Evolutionary conservation across 345 rosid species (phyloP).

Genomic region (Limnanthes douglasii): DNA sequence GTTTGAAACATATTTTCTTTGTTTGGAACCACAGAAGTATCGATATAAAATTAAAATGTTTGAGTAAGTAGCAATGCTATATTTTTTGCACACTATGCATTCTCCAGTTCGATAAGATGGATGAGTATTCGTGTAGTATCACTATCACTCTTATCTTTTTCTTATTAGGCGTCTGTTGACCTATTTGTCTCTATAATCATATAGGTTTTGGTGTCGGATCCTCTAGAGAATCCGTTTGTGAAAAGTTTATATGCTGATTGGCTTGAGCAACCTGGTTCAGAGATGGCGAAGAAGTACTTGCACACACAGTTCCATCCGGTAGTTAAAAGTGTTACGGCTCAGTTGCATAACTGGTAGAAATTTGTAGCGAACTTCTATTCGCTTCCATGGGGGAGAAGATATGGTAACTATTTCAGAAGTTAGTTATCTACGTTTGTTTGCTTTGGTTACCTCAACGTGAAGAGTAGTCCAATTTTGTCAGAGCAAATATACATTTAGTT

Average conservation of each 20-base stretch:
- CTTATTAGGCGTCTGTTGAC: background rate
- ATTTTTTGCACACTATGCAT: no score
- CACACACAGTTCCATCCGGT: slow-evolving; percentile 84
- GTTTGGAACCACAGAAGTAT: no score
- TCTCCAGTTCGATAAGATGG: no score
- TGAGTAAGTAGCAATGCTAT: no score
- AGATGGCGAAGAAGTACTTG: slow-evolving; percentile 49
- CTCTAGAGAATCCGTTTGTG: slow-evolving; percentile 58
- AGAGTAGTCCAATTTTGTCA: slow-evolving; percentile 26
- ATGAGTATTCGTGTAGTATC: no score
- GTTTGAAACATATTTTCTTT: no score
- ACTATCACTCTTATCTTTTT: no score
- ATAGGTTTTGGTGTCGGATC: slow-evolving; percentile 51
- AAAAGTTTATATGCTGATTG: slow-evolving; percentile 57
- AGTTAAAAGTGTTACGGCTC: slow-evolving; percentile 54
- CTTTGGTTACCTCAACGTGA: no score
- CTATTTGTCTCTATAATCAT: background rate
- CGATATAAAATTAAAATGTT: no score
- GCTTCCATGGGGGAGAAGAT: no score
- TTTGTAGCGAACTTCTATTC: background rate
- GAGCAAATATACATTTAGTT: slow-evolving; percentile 9
- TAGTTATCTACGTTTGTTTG: no score
- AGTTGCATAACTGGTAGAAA: slow-evolving; percentile 70
- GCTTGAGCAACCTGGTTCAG: slow-evolving; percentile 82
- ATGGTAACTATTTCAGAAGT: no score